These are phyloP conservation scores for Ganoderma resinaceum DNA, from an alignment of 1,284 basidiomycete genomes.

Conservation along the genomic window DNA sequence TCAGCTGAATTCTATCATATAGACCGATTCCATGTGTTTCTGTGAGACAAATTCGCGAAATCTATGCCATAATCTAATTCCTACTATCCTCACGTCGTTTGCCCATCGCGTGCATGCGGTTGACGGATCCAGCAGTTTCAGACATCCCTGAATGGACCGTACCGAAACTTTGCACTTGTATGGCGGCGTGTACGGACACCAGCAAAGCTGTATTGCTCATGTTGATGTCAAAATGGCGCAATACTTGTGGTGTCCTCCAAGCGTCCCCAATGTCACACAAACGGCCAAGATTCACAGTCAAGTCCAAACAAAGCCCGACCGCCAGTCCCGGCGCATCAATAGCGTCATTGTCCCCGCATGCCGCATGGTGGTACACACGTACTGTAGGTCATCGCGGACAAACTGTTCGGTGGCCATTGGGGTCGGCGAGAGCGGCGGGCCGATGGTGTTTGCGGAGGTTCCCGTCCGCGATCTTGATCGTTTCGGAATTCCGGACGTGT, in stretches of 20 bases:
- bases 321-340: no score
- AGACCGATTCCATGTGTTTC: neutral
- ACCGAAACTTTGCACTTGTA: neutral
- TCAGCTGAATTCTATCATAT: neutral
- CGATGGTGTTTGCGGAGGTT: neutral
- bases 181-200: neutral
- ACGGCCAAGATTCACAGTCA: neutral
- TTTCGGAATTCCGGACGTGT: neutral
- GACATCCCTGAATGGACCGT: neutral
- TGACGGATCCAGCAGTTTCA: neutral
- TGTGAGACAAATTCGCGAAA: neutral
- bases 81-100: neutral
- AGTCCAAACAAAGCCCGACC: neutral
- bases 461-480: neutral
- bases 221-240: neutral
- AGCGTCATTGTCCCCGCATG: neutral
- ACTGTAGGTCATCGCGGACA: neutral
- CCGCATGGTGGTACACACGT: no score
- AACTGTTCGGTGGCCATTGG: neutral
- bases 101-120: neutral
- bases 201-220: neutral
- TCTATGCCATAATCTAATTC: neutral
- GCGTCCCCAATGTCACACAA: neutral
- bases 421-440: neutral
- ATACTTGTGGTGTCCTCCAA: neutral